Percentiles rank a stretch among this genome's conserved stretches.
These are phyloP conservation scores for Lanmaoa pseudosensibilis DNA, from an alignment of 768 basidiomycete genomes.

Conservation along the genomic window DNA sequence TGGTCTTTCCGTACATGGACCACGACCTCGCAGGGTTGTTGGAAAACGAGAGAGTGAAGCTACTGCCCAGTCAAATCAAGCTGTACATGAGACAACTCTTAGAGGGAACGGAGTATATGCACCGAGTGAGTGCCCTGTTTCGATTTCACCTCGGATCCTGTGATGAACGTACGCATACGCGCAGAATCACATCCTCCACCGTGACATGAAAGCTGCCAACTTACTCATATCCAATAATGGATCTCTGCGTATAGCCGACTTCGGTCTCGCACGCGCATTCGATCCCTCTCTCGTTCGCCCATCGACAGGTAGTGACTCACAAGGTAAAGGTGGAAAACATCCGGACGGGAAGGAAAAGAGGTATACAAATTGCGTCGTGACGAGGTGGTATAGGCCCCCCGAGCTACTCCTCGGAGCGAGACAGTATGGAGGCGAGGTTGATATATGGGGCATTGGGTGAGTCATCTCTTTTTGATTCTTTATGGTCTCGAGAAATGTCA, in stretches of 20 bases:
- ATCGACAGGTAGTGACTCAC: slow-evolving; percentile 17
- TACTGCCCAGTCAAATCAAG: slow-evolving; percentile 86
- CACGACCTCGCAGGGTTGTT: slow-evolving; percentile 95
- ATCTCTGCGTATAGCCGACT: slow-evolving; percentile 87
- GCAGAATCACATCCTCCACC: slow-evolving; percentile 94
- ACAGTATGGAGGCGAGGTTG: slow-evolving; percentile 90
- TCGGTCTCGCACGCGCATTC: slow-evolving; percentile 88
- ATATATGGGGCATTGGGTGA: slow-evolving; percentile 97
- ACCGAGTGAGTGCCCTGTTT: slow-evolving; percentile 60
- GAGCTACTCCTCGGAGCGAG: slow-evolving; percentile 88
- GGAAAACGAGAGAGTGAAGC: slow-evolving; percentile 85
- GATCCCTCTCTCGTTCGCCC: slow-evolving; percentile 50
- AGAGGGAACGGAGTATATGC: slow-evolving; percentile 96
- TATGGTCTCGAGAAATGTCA: not conserved
- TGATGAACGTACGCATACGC: slow-evolving; percentile 11
- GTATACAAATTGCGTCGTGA: slow-evolving; percentile 96
- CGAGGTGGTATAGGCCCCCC: slow-evolving; percentile 92
- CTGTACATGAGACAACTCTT: slow-evolving; percentile 94
- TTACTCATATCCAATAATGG: slow-evolving; percentile 89
- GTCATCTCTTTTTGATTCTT: slow-evolving; percentile 25
- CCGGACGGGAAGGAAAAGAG: slow-evolving; percentile 56
- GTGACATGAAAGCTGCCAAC: slow-evolving; percentile 99
- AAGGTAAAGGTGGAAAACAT: slow-evolving; percentile 30
- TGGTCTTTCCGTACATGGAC: slow-evolving; percentile 99
- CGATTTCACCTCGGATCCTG: not conserved